Conservation (phyloP, 805 yeast species). For the Kurtzmaniella fragi region DNA sequence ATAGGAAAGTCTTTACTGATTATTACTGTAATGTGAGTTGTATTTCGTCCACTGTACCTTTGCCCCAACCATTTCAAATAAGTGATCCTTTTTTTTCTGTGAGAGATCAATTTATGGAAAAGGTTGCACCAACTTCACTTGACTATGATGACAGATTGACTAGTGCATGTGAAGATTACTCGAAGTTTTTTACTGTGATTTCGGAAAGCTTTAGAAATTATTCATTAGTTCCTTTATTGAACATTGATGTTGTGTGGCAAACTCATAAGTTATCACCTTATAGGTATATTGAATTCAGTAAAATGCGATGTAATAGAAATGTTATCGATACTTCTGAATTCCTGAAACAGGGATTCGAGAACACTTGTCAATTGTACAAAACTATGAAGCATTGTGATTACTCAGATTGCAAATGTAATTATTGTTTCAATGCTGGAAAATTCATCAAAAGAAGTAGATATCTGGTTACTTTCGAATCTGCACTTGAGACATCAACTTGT, state of each 20-base stretch:
- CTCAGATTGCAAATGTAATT: conserved; percentile 2
- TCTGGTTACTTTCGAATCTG: no score
- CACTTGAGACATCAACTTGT: no score
- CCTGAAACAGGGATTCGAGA: neutral
- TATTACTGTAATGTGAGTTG: no score
- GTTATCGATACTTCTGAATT: conserved; percentile 1
- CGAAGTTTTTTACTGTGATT: neutral
- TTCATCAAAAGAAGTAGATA: conserved; percentile 2
- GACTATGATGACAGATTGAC: neutral
- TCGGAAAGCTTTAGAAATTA: conserved; percentile 2
- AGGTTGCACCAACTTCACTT: neutral
- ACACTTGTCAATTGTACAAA: conserved; percentile 2
- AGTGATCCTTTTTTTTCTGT: neutral
- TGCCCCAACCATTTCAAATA: neutral
- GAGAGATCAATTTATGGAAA: neutral
- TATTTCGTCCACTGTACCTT: no score
- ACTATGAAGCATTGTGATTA: neutral
- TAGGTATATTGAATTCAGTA: conserved; percentile 1
- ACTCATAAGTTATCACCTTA: conserved; percentile 2
- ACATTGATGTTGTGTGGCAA: conserved; percentile 3
- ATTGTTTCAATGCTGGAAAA: conserved; percentile 1
- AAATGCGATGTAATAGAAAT: neutral
- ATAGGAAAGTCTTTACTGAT: no score
- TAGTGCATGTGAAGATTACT: neutral
- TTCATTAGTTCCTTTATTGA: conserved; percentile 3